These are phyloP conservation scores for Capronia americana DNA, from an alignment of 2,329 filamentous ascomycete species.

Conservation along the genomic window DNA sequence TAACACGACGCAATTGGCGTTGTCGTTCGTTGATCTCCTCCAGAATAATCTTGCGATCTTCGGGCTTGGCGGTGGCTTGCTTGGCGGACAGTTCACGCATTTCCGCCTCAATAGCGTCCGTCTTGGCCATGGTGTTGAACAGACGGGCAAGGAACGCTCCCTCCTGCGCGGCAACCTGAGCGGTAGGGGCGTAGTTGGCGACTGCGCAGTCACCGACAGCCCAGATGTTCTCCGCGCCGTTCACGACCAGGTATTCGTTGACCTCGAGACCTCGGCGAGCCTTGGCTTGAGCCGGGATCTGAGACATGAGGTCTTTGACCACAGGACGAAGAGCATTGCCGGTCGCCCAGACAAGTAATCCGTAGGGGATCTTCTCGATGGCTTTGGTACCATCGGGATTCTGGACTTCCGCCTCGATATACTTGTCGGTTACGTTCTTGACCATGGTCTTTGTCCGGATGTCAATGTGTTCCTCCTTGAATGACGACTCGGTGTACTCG, in stretches of 20 bases:
- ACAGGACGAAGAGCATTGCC: conserved; percentile 92
- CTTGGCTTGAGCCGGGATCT: conserved; percentile 93
- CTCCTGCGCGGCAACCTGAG: conserved; percentile 95
- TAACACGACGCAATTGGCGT: conserved; percentile 84
- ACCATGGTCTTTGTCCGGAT: conserved; percentile 99
- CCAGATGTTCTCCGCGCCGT: conserved; percentile 97
- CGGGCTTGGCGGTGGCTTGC: conserved; percentile 71
- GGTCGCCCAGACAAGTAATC: conserved; percentile 96
- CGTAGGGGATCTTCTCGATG: conserved; percentile 83
- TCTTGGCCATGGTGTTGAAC: conserved; percentile 99
- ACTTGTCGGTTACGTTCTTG: conserved; percentile 92
- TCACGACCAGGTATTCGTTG: conserved; percentile 98
- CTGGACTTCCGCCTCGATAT: conserved; percentile 86
- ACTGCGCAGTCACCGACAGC: conserved; percentile 96
- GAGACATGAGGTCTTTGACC: conserved; percentile 86
- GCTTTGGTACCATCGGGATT: conserved; percentile 85
- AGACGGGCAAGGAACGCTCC: conserved; percentile 91
- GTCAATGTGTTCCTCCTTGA: conserved; percentile 97
- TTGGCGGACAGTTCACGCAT: conserved; percentile 71
- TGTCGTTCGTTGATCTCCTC: conserved; percentile 84
- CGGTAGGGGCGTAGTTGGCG: conserved; percentile 95
- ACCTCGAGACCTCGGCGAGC: conserved; percentile 93
- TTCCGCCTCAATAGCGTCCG: conserved; percentile 77
- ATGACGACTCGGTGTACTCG: conserved; percentile 98
- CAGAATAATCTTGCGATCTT: conserved; percentile 63